Evolutionary conservation across 441 rosid genomes (phyloP), one percentile per base, ranked within the genome.

Genomic region (Euphorbia celastroides): DNA sequence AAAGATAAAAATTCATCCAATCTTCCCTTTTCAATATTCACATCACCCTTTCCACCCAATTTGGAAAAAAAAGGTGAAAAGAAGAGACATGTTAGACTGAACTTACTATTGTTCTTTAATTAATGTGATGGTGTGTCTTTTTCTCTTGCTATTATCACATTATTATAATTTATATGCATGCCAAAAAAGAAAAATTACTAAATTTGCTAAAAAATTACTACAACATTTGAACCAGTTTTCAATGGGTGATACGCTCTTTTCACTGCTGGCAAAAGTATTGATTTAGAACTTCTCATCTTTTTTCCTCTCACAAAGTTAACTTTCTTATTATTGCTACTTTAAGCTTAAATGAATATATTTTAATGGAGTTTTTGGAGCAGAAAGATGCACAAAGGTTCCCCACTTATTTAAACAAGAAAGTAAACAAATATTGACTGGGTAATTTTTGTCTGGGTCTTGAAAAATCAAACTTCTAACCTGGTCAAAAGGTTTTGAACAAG

Each of bases 401-500:
- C 51, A 46, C 19, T 46, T 50, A n/a, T 46, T 16, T 48, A 20
- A 51, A n/a, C 7, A 51, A 51, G n/a, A 19, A 19, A 51, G 26
- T 51, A 1, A 1, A n/a, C 16, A 51, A 51, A 51, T 7, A n/a
- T n/a, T 51, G 1, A 51, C 1, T 3, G 1, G 7, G 20, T 48
- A 44, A 0, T 51, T 51, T 48, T 1, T 51, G 1, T 19, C 4
- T 3, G 9, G 38, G 4, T 34, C 9, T 34, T 34, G 38, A 34
- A 34, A 4, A 28, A 65, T n/a, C 62, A 55, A 70, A 31, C 57
- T 62, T 26, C 72, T 59, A 32, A 86, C 92, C 92, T 87, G 66
- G 89, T 87, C 80, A 87, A 71, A 64, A 87, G 88, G 80, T 87
- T 84, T 78, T 84, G 86, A 63, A 83, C 78, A 73, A 87, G 89